Conservation (phyloP, 164 flowering plant genomes). For the Paratinospora sagittata region DNA sequence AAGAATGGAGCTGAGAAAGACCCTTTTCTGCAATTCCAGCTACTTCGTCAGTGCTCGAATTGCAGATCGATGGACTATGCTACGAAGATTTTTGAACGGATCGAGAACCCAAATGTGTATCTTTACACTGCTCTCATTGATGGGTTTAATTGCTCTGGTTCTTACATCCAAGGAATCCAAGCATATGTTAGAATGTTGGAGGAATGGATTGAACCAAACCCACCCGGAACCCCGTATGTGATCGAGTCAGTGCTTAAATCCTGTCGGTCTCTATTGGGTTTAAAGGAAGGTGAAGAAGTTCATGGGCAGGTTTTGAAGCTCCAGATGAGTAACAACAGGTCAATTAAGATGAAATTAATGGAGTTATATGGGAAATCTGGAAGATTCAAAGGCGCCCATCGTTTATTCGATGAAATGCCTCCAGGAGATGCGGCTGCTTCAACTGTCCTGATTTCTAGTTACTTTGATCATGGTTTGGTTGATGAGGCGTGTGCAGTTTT, state of each 20-base stretch:
- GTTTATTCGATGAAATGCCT: no score
- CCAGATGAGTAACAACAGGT: slow-evolving; percentile 15
- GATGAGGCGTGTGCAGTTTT: slow-evolving; percentile 20
- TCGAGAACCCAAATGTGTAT: no score
- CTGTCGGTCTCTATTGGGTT: no score
- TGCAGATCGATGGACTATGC: slow-evolving; percentile 28
- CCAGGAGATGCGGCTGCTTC: no score
- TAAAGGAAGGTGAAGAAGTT: no score
- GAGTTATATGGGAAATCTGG: slow-evolving; percentile 37
- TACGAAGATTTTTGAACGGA: slow-evolving; percentile 19
- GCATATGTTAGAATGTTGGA: slow-evolving; percentile 22
- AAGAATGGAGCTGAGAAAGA: no score
- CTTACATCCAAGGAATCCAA: slow-evolving; percentile 19
- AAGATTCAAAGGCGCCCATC: slow-evolving; percentile 27
- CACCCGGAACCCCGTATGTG: slow-evolving; percentile 20
- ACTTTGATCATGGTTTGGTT: no score
- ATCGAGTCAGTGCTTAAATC: no score
- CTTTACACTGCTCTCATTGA: slow-evolving; percentile 37
- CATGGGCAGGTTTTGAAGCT: slow-evolving; percentile 35
- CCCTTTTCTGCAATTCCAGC: no score
- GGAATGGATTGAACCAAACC: slow-evolving; percentile 16
- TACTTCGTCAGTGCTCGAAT: slow-evolving; percentile 26
- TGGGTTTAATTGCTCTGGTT: slow-evolving; percentile 22
- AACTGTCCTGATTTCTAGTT: no score
- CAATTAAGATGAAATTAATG: slow-evolving; percentile 23